Conservation (phyloP, 2,329 filamentous ascomycete genomes). For the Fusarium xylarioides region DNA sequence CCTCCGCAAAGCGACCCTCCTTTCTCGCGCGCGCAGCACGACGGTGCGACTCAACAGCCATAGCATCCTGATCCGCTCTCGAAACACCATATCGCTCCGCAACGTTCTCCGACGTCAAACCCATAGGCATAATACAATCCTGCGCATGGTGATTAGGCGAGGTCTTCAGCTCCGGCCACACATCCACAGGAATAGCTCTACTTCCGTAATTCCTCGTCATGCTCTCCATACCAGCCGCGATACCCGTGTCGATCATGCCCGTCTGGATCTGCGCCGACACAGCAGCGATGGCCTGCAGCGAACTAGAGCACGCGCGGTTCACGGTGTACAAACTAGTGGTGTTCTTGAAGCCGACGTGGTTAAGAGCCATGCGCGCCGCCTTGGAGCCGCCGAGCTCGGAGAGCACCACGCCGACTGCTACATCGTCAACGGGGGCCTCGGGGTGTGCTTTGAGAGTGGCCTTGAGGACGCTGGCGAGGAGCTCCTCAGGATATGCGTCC, state of each 20-base stretch:
- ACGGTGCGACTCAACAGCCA: slow-evolving; percentile 78
- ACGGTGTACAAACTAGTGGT: slow-evolving; percentile 83
- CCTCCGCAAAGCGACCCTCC: slow-evolving; percentile 74
- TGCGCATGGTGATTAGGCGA: slow-evolving; percentile 72
- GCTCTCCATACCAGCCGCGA: slow-evolving; percentile 93
- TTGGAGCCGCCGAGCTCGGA: slow-evolving; percentile 91
- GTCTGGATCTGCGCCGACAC: slow-evolving; percentile 80
- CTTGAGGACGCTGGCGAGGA: slow-evolving; percentile 72
- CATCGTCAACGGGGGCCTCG: slow-evolving; percentile 73
- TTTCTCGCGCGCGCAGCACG: slow-evolving; percentile 76
- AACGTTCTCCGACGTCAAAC: slow-evolving; percentile 88
- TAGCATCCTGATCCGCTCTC: slow-evolving; percentile 81
- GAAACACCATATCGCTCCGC: slow-evolving; percentile 78
- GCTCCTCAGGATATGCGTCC: slow-evolving; percentile 89
- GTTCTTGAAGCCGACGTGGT: slow-evolving; percentile 80
- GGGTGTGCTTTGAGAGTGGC: slow-evolving; percentile 68
- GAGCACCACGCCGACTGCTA: slow-evolving; percentile 87
- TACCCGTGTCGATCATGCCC: slow-evolving; percentile 76
- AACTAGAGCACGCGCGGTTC: slow-evolving; percentile 86
- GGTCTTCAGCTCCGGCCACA: slow-evolving; percentile 78
- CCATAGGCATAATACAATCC: slow-evolving; percentile 96
- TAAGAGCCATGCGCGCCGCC: slow-evolving; percentile 88
- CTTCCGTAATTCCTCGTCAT: slow-evolving; percentile 93
- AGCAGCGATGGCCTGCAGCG: slow-evolving; percentile 78
- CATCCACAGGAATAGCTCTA: slow-evolving; percentile 81